phyloP scores from a whole-genome alignment of 768 basidiomycete species.

The Serendipita sp. region DNA sequence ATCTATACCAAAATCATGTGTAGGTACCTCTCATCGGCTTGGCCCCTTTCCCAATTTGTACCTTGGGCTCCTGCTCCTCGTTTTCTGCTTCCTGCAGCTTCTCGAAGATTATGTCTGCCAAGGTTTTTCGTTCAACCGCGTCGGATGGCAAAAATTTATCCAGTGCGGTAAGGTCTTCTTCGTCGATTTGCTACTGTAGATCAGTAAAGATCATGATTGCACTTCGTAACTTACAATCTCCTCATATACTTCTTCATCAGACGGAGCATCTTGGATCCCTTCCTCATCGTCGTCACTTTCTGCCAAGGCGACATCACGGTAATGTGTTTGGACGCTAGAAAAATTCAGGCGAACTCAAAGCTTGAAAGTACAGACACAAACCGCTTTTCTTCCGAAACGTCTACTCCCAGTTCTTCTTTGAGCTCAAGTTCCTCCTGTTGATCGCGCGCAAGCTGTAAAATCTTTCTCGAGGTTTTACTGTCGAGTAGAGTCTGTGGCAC shows the following conservation, averaged over 20 bases:
- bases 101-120: constrained; percentile 93
- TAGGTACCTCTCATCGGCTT: not conserved
- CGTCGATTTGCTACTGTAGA: constrained; percentile 68
- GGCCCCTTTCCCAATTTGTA: not conserved
- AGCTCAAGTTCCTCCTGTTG: constrained; percentile 82
- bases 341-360: constrained; percentile 16
- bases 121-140: constrained; percentile 58
- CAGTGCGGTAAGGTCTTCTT: constrained; percentile 70
- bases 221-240: constrained; percentile 22
- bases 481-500: constrained; percentile 47
- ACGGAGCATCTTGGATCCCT: constrained; percentile 20
- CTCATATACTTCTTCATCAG: constrained; percentile 24
- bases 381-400: constrained; percentile 24
- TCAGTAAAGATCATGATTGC: not conserved
- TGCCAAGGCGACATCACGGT: constrained; percentile 28
- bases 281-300: constrained; percentile 42
- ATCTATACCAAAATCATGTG: constrained; percentile 21
- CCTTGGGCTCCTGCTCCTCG: constrained; percentile 5
- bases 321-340: constrained; percentile 12
- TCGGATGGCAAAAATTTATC: constrained; percentile 67
- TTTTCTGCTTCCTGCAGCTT: constrained; percentile 62
- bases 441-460: constrained; percentile 80
- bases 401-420: constrained; percentile 38
- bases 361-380: constrained; percentile 17
- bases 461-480: constrained; percentile 65